Evolutionary conservation across 176 grass and related monocot species (phyloP).

Genomic region (Oryza rufipogon): DNA sequence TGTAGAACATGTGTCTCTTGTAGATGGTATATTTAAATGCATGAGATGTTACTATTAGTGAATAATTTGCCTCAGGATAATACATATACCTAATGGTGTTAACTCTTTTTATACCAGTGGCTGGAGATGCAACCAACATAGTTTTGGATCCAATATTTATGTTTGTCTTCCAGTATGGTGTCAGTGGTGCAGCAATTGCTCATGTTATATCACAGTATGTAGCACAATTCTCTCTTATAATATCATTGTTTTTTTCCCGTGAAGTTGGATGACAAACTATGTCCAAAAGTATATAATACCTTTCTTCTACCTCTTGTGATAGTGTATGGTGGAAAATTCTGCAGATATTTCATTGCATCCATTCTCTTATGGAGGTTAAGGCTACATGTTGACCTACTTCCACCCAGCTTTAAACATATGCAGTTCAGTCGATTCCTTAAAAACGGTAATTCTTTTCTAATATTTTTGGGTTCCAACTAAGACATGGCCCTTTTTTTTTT

Average conservation of each 20-base stretch:
- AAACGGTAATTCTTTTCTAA: constrained; percentile 59
- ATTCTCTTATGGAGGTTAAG: constrained; percentile 76
- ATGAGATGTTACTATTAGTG: not conserved
- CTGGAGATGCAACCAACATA: constrained; percentile 80
- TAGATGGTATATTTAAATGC: not conserved
- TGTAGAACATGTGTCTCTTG: constrained; percentile 5
- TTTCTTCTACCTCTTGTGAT: constrained; percentile 39
- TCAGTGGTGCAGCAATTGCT: constrained; percentile 86
- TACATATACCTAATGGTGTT: not conserved
- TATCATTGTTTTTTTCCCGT: not conserved
- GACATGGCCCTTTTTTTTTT: not conserved
- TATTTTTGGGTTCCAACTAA: not conserved
- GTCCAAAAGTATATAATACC: constrained; percentile 34
- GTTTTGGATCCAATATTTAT: constrained; percentile 95
- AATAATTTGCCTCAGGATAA: not conserved
- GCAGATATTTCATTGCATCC: constrained; percentile 77
- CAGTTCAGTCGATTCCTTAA: constrained; percentile 76
- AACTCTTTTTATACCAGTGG: constrained; percentile 52
- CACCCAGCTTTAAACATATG: constrained; percentile 63
- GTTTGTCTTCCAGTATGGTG: constrained; percentile 82
- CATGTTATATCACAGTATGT: constrained; percentile 99
- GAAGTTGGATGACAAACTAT: constrained; percentile 1
- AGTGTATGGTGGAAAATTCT: constrained; percentile 40
- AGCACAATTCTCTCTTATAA: constrained; percentile 25
- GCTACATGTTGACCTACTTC: constrained; percentile 62